Conservation (phyloP, 345 rosid species). For the Erucastrum elatum region DNA sequence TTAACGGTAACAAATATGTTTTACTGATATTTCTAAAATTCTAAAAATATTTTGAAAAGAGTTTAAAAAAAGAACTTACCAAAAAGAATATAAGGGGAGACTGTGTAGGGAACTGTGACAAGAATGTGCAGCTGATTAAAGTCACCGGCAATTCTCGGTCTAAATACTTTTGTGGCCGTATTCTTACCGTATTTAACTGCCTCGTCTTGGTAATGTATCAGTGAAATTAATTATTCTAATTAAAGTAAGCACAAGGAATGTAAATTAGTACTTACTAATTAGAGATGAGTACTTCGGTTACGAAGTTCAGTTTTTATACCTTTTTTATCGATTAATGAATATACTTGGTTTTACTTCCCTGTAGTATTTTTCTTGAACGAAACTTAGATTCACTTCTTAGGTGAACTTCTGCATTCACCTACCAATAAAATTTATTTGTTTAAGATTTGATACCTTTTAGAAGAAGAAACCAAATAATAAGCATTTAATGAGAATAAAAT, state of each 20-base stretch:
- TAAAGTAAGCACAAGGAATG: not conserved
- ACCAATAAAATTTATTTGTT: too few species aligned
- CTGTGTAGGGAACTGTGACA: slow-evolving; percentile 24
- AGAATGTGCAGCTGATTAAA: slow-evolving; percentile 29
- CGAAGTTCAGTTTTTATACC: not conserved
- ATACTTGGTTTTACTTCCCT: too few species aligned
- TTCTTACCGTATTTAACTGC: not conserved
- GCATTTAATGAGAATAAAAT: too few species aligned
- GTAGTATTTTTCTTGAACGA: too few species aligned
- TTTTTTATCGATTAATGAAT: too few species aligned
- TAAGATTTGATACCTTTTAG: too few species aligned
- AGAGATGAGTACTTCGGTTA: not conserved
- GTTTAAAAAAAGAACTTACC: not conserved
- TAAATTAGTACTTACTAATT: not conserved
- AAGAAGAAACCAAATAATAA: too few species aligned
- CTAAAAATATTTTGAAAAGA: not conserved
- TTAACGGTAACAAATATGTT: not conserved
- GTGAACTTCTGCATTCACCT: too few species aligned
- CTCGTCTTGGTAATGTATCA: not conserved
- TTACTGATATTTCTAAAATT: not conserved
- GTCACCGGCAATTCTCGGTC: slow-evolving; percentile 20
- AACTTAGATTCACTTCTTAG: too few species aligned
- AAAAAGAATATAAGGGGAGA: slow-evolving; percentile 20
- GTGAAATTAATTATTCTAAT: not conserved
- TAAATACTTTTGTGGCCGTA: not conserved